Evolutionary conservation across 1,284 basidiomycete genomes (phyloP).

Genomic region (Xerocomus cyaneibrunnescens): DNA sequence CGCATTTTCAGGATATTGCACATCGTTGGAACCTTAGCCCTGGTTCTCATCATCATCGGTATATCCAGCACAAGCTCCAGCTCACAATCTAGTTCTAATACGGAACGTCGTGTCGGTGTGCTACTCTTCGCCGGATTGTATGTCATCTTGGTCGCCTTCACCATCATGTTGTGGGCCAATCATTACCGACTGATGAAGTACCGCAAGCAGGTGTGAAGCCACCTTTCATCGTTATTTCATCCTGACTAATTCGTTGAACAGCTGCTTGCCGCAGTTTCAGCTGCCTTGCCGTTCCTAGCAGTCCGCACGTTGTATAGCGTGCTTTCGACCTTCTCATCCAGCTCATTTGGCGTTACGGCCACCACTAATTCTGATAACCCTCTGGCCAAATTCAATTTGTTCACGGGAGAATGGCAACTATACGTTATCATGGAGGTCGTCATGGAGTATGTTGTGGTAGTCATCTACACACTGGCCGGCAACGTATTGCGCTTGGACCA

Average conservation of each 20-base stretch:
- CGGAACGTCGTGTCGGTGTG: conserved; percentile 49
- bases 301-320: conserved; percentile 48
- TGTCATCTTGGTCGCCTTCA: conserved; percentile 42
- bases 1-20: conserved; percentile 41
- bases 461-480: conserved; percentile 49
- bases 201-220: conserved; percentile 43
- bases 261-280: conserved; percentile 45
- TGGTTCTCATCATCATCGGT: conserved; percentile 55
- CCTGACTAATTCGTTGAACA: conserved; percentile 9
- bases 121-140: conserved; percentile 51
- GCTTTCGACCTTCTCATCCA: conserved; percentile 52
- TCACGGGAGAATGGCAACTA: conserved; percentile 52
- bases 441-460: conserved; percentile 53
- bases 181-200: conserved; percentile 47
- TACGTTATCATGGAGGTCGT: conserved; percentile 56
- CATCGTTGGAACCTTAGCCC: conserved; percentile 43
- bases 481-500: conserved; percentile 33
- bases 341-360: conserved; percentile 37
- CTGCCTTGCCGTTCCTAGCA: conserved; percentile 57
- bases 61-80: conserved; percentile 26
- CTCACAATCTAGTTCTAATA: conserved; percentile 21
- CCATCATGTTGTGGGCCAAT: conserved; percentile 50
- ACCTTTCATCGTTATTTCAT: conserved; percentile 11
- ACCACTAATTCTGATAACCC: conserved; percentile 5
- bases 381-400: conserved; percentile 52